These are phyloP conservation scores for Ceratocystis variospora DNA, from an alignment of 2,329 filamentous ascomycete species.

Conservation along the genomic window DNA sequence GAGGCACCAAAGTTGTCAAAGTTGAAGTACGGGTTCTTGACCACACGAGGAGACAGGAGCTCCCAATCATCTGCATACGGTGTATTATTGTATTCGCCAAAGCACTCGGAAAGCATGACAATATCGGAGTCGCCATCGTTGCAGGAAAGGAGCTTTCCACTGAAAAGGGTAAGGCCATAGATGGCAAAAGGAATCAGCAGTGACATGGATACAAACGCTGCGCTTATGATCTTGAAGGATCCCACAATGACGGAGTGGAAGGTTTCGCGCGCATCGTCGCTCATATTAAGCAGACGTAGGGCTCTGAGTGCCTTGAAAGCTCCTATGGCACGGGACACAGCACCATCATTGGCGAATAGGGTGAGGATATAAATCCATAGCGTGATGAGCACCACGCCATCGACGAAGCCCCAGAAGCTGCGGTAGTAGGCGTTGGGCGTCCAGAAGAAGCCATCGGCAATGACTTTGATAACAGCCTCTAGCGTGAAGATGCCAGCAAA, in stretches of 20 bases:
- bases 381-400: conserved; percentile 78
- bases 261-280: conserved; percentile 85
- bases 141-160: conserved; percentile 63
- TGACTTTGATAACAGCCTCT: conserved; percentile 80
- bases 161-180: conserved; percentile 87
- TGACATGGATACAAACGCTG: conserved; percentile 86
- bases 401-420: conserved; percentile 93
- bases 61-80: conserved; percentile 66
- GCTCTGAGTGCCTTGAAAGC: conserved; percentile 95
- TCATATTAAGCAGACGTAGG: conserved; percentile 81
- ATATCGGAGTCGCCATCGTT: conserved; percentile 45
- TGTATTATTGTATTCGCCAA: conserved; percentile 63
- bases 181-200: conserved; percentile 93
- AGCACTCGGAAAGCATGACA: conserved; percentile 55
- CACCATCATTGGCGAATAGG: conserved; percentile 65
- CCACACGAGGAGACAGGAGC: conserved; percentile 68
- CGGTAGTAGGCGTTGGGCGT: conserved; percentile 95
- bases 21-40: conserved; percentile 68
- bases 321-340: conserved; percentile 78
- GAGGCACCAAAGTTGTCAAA: conserved; percentile 94
- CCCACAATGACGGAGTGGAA: conserved; percentile 94
- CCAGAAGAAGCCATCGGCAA: conserved; percentile 92
- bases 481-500: conserved; percentile 78
- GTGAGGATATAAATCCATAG: conserved; percentile 91
- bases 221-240: conserved; percentile 86